phyloP scores from a whole-genome alignment of 768 basidiomycete genomes.

The Leccinum incarnatum region DNA sequence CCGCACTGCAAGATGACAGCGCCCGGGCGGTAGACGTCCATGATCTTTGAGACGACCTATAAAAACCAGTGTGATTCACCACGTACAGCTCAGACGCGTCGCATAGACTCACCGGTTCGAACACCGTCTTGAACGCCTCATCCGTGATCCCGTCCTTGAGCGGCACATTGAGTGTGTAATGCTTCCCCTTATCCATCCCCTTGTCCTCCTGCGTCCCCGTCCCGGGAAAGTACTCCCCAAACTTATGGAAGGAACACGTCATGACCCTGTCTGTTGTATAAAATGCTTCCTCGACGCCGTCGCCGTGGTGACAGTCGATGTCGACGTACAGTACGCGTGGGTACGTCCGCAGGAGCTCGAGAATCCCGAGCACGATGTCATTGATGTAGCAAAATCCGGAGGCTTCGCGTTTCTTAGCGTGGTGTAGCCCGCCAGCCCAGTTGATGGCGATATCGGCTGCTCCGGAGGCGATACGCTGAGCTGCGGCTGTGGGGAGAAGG shows the following conservation, averaged over 20 bases:
- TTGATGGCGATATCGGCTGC: slow-evolving; percentile 84
- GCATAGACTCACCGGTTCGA: slow-evolving; percentile 72
- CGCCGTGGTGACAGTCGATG: slow-evolving; percentile 98
- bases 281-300: slow-evolving; percentile 98
- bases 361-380: slow-evolving; percentile 91
- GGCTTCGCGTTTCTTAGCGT: slow-evolving; percentile 98
- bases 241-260: slow-evolving; percentile 97
- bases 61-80: not conserved
- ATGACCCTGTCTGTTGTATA: slow-evolving; percentile 97
- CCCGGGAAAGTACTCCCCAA: slow-evolving; percentile 79
- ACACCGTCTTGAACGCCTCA: slow-evolving; percentile 82
- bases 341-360: slow-evolving; percentile 84
- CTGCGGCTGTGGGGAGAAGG: slow-evolving; percentile 56
- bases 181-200: slow-evolving; percentile 79
- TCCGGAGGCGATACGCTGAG: slow-evolving; percentile 75
- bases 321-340: slow-evolving; percentile 95
- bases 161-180: slow-evolving; percentile 92
- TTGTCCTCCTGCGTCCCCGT: slow-evolving; percentile 81
- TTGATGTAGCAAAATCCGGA: slow-evolving; percentile 99
- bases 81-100: not conserved
- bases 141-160: slow-evolving; percentile 93
- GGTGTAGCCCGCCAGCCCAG: slow-evolving; percentile 98
- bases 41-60: slow-evolving; percentile 78
- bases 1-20: slow-evolving; percentile 94
- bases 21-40: slow-evolving; percentile 85